phyloP scores from a whole-genome alignment of 169 alveolate genomes.

The Plasmodium gallinaceum region DNA sequence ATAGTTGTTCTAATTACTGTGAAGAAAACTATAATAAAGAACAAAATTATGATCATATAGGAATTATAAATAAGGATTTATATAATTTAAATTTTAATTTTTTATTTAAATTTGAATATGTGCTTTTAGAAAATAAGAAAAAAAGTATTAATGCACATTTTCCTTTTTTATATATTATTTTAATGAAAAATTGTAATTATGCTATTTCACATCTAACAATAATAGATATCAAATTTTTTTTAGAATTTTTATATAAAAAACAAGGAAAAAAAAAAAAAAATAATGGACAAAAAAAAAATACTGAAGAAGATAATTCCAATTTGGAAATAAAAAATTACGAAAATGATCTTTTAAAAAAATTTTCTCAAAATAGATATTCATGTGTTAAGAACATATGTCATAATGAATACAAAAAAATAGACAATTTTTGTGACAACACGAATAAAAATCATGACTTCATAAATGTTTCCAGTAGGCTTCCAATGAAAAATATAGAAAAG shows the following conservation, averaged over 20 bases:
- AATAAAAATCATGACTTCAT: no score
- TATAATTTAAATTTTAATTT: conserved; percentile 67
- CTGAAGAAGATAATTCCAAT: no score
- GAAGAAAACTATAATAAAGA: not conserved
- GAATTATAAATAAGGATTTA: conserved; percentile 71
- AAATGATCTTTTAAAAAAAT: no score
- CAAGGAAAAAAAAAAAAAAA: conserved; percentile 10
- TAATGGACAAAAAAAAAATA: not conserved
- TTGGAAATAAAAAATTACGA: no score
- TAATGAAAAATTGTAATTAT: conserved; percentile 68
- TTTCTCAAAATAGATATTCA: not conserved
- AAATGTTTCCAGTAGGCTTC: no score
- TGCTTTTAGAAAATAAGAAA: conserved; percentile 14
- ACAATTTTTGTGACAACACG: no score
- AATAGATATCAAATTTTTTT: conserved; percentile 39
- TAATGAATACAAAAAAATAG: no score
- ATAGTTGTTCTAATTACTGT: conserved; percentile 62
- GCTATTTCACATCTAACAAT: conserved; percentile 65
- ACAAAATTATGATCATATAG: conserved; percentile 39
- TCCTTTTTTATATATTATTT: conserved; percentile 56
- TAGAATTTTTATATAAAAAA: conserved; percentile 4
- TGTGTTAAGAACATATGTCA: not conserved
- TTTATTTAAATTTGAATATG: conserved; percentile 34
- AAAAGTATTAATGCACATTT: conserved; percentile 19
- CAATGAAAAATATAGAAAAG: no score